Evolutionary conservation across 2,329 filamentous ascomycete genomes (phyloP), one percentile per base, ranked within the genome.

Genomic region (Xylariaceae sp.): DNA sequence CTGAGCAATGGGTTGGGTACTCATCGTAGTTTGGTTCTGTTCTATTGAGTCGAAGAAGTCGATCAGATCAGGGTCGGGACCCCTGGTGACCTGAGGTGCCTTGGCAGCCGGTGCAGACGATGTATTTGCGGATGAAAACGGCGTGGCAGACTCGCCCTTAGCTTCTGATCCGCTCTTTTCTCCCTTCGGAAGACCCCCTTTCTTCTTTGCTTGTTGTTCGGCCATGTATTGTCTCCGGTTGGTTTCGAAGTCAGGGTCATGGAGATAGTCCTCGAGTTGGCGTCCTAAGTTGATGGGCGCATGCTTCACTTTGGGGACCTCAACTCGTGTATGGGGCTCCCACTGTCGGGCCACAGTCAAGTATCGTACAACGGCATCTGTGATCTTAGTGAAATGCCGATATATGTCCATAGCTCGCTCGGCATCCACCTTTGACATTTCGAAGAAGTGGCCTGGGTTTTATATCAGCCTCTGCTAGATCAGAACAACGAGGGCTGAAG

Each of bases 261-360:
- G 88, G 51, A 99, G 78, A 71, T 99, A 97, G 67, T 99, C 94
- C 73, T 97, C 92, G 30, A 99, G 81, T 58, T 96, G 91, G 30
- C 87, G 87, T 13, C 90, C 90, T 55, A 99, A 76, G 71, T 94
- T 96, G 1, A 95, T 92, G 1, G 94, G 95, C 4, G 94, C 94
- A 73, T 99, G 94, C 77, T 97, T 97, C 66, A 99, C 82, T 77
- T 96, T 97, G 8, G 94, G 94, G 6, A 99, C 95, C 70, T 97
- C 91, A 45, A 99, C 83, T 62, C 93, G 82, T 4, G 94, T 99
- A 64, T 92, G 90, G 71, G 92, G 88, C 75, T 97, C 92, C 72
- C 93, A 94, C 71, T 94, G 88, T 63, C 93, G 85, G 50, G 94
- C 94, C 49, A 93, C 82, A 67, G 88, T 87, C 51, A 99, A 82